These are phyloP conservation scores for Rhizopus delemar DNA, from an alignment of 371 early-diverging fungal species.

Conservation along the genomic window DNA sequence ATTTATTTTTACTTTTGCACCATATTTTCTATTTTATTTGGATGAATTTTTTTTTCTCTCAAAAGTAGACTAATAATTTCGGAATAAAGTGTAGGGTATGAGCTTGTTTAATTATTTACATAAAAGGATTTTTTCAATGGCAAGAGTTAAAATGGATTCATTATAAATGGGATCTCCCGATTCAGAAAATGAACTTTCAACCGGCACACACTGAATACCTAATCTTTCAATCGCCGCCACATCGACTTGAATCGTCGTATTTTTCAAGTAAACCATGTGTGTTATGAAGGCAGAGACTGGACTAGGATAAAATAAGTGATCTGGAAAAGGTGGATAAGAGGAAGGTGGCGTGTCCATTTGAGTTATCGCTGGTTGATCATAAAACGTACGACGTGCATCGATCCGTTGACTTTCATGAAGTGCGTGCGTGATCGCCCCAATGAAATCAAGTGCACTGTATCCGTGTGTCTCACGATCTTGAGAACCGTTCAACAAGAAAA, in stretches of 20 bases:
- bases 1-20: too few species aligned
- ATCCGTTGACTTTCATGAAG: slow-evolving; percentile 58
- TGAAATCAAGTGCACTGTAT: slow-evolving; percentile 73
- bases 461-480: slow-evolving; percentile 71
- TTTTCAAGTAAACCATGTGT: slow-evolving; percentile 62
- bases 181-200: slow-evolving; percentile 25
- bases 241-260: slow-evolving; percentile 55
- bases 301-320: slow-evolving; percentile 35
- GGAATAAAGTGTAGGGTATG: neutral
- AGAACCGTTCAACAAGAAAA: slow-evolving; percentile 71
- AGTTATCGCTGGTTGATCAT: slow-evolving; percentile 17
- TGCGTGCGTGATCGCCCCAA: slow-evolving; percentile 65
- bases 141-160: slow-evolving; percentile 16
- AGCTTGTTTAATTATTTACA: neutral
- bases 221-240: slow-evolving; percentile 57
- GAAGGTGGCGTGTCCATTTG: slow-evolving; percentile 18
- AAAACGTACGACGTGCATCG: slow-evolving; percentile 47
- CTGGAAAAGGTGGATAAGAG: slow-evolving; percentile 42
- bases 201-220: slow-evolving; percentile 62
- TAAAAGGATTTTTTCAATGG: neutral
- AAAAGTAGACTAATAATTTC: too few species aligned
- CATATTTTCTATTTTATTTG: too few species aligned
- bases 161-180: slow-evolving; percentile 30
- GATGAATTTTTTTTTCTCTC: too few species aligned
- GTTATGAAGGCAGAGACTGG: slow-evolving; percentile 66